phyloP scores from a whole-genome alignment of 305 asterid genomes.

The Fraxinus greggii region DNA sequence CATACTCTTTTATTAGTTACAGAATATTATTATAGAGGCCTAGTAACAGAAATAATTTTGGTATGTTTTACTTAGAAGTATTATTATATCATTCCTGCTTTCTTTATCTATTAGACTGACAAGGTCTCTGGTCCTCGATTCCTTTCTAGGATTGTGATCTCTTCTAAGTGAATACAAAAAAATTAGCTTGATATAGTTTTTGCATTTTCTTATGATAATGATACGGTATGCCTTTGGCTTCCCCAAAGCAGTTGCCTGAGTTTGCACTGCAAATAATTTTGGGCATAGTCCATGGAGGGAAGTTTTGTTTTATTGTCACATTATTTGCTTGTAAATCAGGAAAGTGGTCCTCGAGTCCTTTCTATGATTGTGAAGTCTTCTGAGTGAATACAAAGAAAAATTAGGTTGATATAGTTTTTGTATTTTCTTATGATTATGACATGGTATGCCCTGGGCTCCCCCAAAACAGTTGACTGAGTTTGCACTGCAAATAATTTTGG shows the following conservation, averaged over 20 bases:
- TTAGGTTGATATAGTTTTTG: neutral
- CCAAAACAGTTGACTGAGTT: neutral
- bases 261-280: neutral
- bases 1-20: neutral
- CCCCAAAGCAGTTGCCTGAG: neutral
- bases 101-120: neutral
- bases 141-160: neutral
- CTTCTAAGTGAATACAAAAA: neutral
- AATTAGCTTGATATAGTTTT: neutral
- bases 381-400: neutral
- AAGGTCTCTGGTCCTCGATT: neutral
- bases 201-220: neutral
- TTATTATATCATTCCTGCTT: neutral
- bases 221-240: neutral
- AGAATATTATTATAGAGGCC: neutral
- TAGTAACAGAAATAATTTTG: neutral
- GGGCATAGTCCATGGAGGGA: neutral
- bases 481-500: neutral
- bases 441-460: neutral
- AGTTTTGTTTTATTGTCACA: neutral
- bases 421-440: neutral
- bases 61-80: neutral
- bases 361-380: neutral
- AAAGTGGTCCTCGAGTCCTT: neutral
- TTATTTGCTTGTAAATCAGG: conserved; percentile 16